Conservation (phyloP, 768 basidiomycete species). For the Imleria badia region DNA sequence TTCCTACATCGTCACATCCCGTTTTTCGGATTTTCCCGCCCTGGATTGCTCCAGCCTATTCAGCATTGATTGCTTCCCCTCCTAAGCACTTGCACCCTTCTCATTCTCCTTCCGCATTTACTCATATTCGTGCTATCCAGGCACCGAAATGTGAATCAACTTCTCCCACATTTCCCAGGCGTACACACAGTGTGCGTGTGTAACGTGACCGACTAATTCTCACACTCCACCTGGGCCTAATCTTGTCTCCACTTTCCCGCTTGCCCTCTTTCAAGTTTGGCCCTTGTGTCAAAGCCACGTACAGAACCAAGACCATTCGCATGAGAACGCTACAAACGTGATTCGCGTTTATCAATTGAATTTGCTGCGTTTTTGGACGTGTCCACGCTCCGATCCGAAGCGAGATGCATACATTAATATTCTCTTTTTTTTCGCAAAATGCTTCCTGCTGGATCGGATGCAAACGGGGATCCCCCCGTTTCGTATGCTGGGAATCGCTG, state of each 20-base stretch:
- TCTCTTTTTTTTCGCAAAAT: too few species aligned
- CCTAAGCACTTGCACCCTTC: not conserved
- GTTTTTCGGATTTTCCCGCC: not conserved
- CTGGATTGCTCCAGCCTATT: constrained; percentile 3
- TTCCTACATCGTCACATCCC: not conserved
- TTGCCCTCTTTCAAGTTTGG: not conserved
- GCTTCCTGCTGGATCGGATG: too few species aligned
- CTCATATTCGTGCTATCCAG: constrained; percentile 12
- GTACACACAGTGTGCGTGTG: not conserved
- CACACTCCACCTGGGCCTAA: not conserved
- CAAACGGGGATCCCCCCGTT: too few species aligned
- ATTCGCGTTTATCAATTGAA: not conserved
- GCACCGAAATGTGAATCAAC: constrained; percentile 14
- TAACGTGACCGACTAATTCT: not conserved
- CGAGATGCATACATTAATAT: not conserved
- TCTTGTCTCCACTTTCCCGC: not conserved
- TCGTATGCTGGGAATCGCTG: too few species aligned
- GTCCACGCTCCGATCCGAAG: not conserved
- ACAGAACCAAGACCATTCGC: not conserved
- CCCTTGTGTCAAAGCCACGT: not conserved
- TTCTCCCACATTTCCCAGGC: constrained; percentile 3
- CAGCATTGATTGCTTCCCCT: not conserved
- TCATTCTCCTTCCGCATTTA: constrained; percentile 5
- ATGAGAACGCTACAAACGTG: constrained; percentile 1
- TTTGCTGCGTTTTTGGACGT: not conserved